Evolutionary conservation across 2,329 filamentous ascomycete genomes (phyloP).

Genomic region (Aspergillus fructus): DNA sequence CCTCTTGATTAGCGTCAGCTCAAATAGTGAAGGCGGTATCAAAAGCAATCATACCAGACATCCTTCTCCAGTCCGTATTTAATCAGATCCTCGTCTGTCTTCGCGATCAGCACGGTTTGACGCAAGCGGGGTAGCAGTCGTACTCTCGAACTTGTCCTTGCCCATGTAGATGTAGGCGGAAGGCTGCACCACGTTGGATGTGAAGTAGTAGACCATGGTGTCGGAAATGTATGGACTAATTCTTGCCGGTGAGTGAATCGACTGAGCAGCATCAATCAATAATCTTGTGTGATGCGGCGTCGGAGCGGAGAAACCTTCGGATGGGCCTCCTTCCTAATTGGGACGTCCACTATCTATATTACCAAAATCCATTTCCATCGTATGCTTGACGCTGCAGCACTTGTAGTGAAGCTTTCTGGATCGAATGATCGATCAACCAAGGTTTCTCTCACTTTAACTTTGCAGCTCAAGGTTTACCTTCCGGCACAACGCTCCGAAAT

Average conservation of each 20-base stretch:
- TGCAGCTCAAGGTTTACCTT: too few relatives aligned
- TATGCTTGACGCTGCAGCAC: too few relatives aligned
- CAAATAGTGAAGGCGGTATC: not conserved
- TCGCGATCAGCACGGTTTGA: slow-evolving; percentile 15
- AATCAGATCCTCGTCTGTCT: slow-evolving; percentile 89
- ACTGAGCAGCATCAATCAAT: too few relatives aligned
- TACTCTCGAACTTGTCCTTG: slow-evolving; percentile 99
- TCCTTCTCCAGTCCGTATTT: slow-evolving; percentile 93
- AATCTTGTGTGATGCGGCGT: not conserved
- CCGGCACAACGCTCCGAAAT: not conserved
- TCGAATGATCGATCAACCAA: too few relatives aligned
- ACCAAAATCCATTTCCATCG: too few relatives aligned
- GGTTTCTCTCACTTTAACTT: too few relatives aligned
- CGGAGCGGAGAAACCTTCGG: slow-evolving; percentile 9
- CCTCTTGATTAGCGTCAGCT: slow-evolving; percentile 3
- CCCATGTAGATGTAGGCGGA: slow-evolving; percentile 90
- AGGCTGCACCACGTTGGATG: slow-evolving; percentile 77
- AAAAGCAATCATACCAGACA: slow-evolving; percentile 62
- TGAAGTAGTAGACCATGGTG: slow-evolving; percentile 89
- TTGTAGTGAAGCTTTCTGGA: too few relatives aligned
- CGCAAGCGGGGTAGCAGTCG: slow-evolving; percentile 28
- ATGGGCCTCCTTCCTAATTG: slow-evolving; percentile 1
- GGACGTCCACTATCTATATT: not conserved
- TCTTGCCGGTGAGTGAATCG: not conserved
- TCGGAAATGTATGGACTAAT: not conserved